Base-by-base conservation (phyloP, 2,329 filamentous ascomycete species). In the Zymoseptoria crescenta region DNA sequence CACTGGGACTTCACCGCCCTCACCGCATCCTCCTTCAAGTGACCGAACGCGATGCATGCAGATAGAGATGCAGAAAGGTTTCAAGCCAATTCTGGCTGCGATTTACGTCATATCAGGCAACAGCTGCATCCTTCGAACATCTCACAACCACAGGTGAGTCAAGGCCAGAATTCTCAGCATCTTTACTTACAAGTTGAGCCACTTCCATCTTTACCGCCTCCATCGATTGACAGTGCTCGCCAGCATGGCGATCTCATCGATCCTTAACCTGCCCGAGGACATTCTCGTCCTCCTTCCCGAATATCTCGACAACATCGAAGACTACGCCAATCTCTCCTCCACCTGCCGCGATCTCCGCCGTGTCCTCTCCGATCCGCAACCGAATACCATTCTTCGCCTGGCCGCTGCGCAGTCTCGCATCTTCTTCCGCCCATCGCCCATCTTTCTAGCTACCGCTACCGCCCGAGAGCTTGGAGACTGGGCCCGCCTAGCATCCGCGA, bases 341-440 rank as follows among this genome's bases (percentile, higher is more conserved):
- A 67, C 69, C 10, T 74, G 72, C 57, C 64, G 69, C 16, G 59
- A 49, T 2, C 62, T 74, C 6, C 69, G 66, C 53, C 56, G 64
- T 28, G 54, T 56, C 41, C 65, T 70, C 53, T 16, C 55, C 2
- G 54, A 41, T 9, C 62, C 70, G 2, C 51, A 56, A 8, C 69
- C 72, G 1, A 59, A 59, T 24, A 67, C 62, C 28, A 73, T 74
- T 20, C 63, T 75, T 7, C 67, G 61, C 1, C 67, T 74, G 20
- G 69, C 73, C 9, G 69, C 67, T 20, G 66, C 72, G 9, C 70
- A 71, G n/a, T 63, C 65, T 1, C 67, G 65, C 6, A 68, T 66
- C 35, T 74, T 74, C 66, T 75, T 74, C 64, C 70, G 69, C 6
- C 73, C 73, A 28, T 69, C 72, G 56, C 74, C 74, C 1, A 64